Conservation (phyloP, 805 yeast species). For the Myxozyma udenii region DNA sequence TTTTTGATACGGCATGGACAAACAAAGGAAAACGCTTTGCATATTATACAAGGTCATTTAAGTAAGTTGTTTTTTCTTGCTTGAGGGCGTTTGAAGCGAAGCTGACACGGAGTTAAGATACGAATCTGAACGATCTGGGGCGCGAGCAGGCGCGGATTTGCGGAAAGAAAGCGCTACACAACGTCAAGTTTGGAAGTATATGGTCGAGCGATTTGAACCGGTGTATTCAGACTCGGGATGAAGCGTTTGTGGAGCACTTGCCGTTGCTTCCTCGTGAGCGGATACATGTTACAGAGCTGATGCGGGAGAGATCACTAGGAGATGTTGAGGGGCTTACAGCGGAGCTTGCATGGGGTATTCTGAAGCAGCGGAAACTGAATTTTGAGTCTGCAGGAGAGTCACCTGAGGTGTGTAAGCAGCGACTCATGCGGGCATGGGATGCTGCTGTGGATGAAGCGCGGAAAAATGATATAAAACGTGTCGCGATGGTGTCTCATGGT, state of each 20-base stretch:
- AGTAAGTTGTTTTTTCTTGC: not conserved
- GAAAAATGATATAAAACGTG: slow-evolving; percentile 8
- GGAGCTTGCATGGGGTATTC: slow-evolving; percentile 1
- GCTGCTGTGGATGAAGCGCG: slow-evolving; percentile 12
- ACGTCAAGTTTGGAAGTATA: slow-evolving; percentile 14
- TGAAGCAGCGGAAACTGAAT: slow-evolving; percentile 10
- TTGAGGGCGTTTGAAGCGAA: not conserved
- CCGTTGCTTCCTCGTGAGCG: slow-evolving; percentile 4
- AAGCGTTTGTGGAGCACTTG: slow-evolving; percentile 9
- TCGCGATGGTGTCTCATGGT: slow-evolving; percentile 22
- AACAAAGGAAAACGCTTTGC: slow-evolving; percentile 19
- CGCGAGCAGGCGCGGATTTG: slow-evolving; percentile 12
- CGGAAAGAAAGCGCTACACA: slow-evolving; percentile 7
- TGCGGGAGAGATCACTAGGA: slow-evolving; percentile 21
- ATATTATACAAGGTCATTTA: slow-evolving; percentile 25
- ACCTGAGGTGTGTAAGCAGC: slow-evolving; percentile 2
- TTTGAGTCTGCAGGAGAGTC: slow-evolving; percentile 20
- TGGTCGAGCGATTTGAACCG: slow-evolving; percentile 23
- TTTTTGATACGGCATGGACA: slow-evolving; percentile 25
- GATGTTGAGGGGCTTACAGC: slow-evolving; percentile 17
- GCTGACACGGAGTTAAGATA: slow-evolving; percentile 3
- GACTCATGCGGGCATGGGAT: slow-evolving; percentile 21
- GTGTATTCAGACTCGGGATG: slow-evolving; percentile 23
- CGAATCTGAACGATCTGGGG: slow-evolving; percentile 18
- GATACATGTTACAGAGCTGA: slow-evolving; percentile 6